Percentiles rank a stretch among this genome's conserved stretches.
phyloP scores from a whole-genome alignment of 2,329 filamentous ascomycete species.

The Pseudogymnoascus sp. region DNA sequence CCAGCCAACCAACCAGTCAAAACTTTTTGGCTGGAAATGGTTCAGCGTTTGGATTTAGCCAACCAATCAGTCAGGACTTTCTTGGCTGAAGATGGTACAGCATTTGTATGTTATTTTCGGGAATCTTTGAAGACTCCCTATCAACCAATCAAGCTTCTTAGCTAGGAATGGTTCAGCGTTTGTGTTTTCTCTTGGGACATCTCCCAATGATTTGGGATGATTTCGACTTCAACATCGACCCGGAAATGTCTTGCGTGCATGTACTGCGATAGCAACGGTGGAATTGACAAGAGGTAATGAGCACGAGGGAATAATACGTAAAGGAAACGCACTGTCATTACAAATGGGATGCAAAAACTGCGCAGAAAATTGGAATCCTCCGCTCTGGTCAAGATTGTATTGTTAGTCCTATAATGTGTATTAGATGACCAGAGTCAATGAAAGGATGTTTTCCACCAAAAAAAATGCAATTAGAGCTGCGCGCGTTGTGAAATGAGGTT shows the following conservation, averaged over 20 bases:
- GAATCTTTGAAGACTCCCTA: background rate
- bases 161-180: background rate
- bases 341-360: background rate
- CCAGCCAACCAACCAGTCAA: background rate
- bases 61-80: background rate
- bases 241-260: background rate
- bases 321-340: background rate
- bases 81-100: background rate
- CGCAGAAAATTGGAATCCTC: background rate
- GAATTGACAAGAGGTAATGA: background rate
- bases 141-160: background rate
- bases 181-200: background rate
- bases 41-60: background rate
- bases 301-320: background rate
- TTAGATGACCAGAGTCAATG: background rate
- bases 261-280: background rate
- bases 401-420: background rate
- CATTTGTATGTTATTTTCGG: background rate
- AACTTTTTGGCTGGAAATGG: background rate
- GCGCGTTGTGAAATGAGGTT: background rate
- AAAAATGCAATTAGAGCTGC: background rate
- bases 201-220: background rate
- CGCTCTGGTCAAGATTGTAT: background rate
- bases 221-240: conserved; percentile 8
- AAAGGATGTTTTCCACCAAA: background rate